Evolutionary conservation across 768 basidiomycete genomes (phyloP).

Genomic region (Agaricus sinodeliciosus): DNA sequence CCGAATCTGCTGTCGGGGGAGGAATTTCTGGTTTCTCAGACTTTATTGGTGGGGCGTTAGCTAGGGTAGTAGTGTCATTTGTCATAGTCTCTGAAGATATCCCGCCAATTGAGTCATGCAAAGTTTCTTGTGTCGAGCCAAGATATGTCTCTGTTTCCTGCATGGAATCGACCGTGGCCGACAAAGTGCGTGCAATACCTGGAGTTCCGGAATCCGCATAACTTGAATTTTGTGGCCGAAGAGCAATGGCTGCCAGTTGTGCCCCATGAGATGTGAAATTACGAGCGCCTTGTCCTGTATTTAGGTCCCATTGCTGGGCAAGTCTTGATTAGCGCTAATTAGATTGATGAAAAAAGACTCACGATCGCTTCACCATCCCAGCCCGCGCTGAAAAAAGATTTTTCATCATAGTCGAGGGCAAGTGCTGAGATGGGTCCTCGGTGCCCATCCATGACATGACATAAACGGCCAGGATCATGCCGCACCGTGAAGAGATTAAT

Average conservation of each 20-base stretch:
- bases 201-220: slow-evolving; percentile 11
- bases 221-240: slow-evolving; percentile 46
- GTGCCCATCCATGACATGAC: slow-evolving; percentile 71
- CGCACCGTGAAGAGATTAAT: slow-evolving; percentile 92
- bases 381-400: slow-evolving; percentile 81
- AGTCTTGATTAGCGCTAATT: slow-evolving; percentile 11
- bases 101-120: background rate
- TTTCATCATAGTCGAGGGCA: slow-evolving; percentile 74
- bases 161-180: background rate
- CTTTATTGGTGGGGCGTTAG: background rate
- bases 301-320: slow-evolving; percentile 93
- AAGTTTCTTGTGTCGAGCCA: background rate
- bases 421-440: slow-evolving; percentile 82
- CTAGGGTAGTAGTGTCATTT: background rate
- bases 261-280: slow-evolving; percentile 77
- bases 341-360: slow-evolving; percentile 23
- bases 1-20: slow-evolving; percentile 30
- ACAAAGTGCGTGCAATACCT: slow-evolving; percentile 3
- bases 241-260: slow-evolving; percentile 75
- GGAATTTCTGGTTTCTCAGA: slow-evolving; percentile 12
- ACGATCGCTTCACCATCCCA: slow-evolving; percentile 92
- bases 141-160: slow-evolving; percentile 2
- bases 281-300: slow-evolving; percentile 76
- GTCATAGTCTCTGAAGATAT: background rate
- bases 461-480: slow-evolving; percentile 80